A percentile compares a stretch with the other conserved stretches of the same genome.
These are phyloP conservation scores for Daldinia vernicosa DNA, from an alignment of 495 filamentous ascomycete species.

Conservation along the genomic window DNA sequence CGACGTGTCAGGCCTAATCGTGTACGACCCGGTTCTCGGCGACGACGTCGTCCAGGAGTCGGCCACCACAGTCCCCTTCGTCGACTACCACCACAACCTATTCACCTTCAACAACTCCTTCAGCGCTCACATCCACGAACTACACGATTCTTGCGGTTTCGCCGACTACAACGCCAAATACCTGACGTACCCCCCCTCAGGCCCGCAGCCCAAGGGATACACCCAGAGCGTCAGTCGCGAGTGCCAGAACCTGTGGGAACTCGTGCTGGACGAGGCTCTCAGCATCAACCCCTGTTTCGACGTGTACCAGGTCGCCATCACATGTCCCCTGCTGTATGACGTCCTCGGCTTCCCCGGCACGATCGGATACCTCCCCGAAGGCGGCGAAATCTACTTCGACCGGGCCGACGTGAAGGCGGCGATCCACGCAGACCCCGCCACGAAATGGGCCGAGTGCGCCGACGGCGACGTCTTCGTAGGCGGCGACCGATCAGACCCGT, in stretches of 20 bases:
- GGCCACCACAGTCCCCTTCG: constrained; percentile 68
- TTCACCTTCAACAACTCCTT: constrained; percentile 76
- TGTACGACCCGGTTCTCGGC: constrained; percentile 76
- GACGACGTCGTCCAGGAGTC: constrained; percentile 62
- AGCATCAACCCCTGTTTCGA: constrained; percentile 84
- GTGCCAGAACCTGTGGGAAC: constrained; percentile 58
- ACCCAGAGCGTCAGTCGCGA: constrained; percentile 47
- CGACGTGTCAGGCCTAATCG: constrained; percentile 71
- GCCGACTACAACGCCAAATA: constrained; percentile 69
- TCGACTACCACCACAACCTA: constrained; percentile 70
- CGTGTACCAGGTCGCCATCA: constrained; percentile 78
- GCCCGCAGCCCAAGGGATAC: constrained; percentile 61
- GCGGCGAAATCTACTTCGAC: constrained; percentile 78
- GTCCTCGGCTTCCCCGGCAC: constrained; percentile 77
- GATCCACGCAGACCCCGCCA: constrained; percentile 69
- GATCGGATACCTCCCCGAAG: constrained; percentile 59
- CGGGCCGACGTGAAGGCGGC: constrained; percentile 76
- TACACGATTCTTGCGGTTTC: constrained; percentile 73
- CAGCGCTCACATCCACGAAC: constrained; percentile 64
- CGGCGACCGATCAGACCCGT: constrained; percentile 61
- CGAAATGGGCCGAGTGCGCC: constrained; percentile 70
- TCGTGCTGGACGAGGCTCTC: constrained; percentile 63
- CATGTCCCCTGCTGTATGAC: constrained; percentile 78
- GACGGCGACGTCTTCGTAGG: constrained; percentile 65
- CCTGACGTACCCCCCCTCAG: constrained; percentile 73